These are phyloP conservation scores for Lojkania enalia DNA, from an alignment of 2,329 filamentous ascomycete genomes.

Conservation along the genomic window DNA sequence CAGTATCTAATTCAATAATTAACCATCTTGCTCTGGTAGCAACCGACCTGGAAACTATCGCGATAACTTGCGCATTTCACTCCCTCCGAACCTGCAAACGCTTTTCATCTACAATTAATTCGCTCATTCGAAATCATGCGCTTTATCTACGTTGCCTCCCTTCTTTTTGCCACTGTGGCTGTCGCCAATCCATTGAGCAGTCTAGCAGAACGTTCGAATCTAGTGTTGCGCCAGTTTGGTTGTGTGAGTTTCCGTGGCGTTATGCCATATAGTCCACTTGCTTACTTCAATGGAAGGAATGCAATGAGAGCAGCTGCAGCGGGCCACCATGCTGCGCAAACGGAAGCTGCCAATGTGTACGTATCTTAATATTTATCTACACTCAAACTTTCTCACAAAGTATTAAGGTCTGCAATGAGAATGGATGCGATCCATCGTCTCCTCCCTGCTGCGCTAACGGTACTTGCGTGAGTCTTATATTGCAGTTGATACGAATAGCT, in stretches of 20 bases:
- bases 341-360: neutral
- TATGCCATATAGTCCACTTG: neutral
- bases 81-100: too few relatives aligned
- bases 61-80: too few relatives aligned
- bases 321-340: neutral
- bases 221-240: neutral
- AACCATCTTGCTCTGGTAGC: too few relatives aligned
- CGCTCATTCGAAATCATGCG: too few relatives aligned
- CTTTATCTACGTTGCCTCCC: neutral
- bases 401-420: neutral
- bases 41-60: too few relatives aligned
- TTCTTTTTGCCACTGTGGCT: neutral
- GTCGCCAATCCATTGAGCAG: neutral
- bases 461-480: neutral
- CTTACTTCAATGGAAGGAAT: neutral
- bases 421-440: neutral
- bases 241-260: neutral
- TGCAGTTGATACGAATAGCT: neutral
- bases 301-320: neutral
- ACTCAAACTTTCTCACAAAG: neutral
- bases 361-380: neutral
- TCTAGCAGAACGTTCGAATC: neutral
- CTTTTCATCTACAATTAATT: too few relatives aligned
- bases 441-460: neutral
- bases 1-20: too few relatives aligned